Conservation (phyloP, 2,329 filamentous ascomycete species). For the Alternaria gaisen region DNA sequence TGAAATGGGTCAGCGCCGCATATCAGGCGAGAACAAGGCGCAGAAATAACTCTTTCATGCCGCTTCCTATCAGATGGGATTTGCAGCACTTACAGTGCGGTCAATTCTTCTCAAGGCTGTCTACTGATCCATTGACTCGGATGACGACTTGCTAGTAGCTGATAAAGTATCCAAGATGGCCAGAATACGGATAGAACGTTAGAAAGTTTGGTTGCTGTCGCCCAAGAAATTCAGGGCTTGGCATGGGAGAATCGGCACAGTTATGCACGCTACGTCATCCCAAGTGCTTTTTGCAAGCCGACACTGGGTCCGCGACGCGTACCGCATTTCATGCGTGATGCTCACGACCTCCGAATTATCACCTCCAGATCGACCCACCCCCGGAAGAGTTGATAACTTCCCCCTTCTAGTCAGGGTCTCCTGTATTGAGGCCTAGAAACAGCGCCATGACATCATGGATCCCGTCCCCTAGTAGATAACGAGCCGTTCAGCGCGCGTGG, state of each 20-base stretch:
- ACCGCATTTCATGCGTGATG: background rate
- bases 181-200: background rate
- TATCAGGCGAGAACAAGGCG: background rate
- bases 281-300: conserved; percentile 1
- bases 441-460: conserved; percentile 17
- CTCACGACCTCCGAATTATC: background rate
- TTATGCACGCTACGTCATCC: conserved; percentile 1
- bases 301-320: background rate
- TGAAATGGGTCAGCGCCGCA: background rate
- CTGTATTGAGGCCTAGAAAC: conserved; percentile 6
- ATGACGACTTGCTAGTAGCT: background rate
- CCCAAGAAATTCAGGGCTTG: conserved; percentile 5
- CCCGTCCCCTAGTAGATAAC: conserved; percentile 4
- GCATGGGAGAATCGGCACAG: conserved; percentile 6
- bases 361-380: conserved; percentile 10
- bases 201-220: background rate
- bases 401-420: conserved; percentile 10
- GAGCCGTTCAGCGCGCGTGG: conserved; percentile 3
- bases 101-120: background rate
- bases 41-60: background rate
- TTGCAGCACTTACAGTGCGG: background rate
- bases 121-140: background rate
- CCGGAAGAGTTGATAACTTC: background rate
- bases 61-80: background rate
- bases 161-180: background rate